Evolutionary conservation across 176 grass and related monocot genomes (phyloP).

Genomic region (Musa beccarii): DNA sequence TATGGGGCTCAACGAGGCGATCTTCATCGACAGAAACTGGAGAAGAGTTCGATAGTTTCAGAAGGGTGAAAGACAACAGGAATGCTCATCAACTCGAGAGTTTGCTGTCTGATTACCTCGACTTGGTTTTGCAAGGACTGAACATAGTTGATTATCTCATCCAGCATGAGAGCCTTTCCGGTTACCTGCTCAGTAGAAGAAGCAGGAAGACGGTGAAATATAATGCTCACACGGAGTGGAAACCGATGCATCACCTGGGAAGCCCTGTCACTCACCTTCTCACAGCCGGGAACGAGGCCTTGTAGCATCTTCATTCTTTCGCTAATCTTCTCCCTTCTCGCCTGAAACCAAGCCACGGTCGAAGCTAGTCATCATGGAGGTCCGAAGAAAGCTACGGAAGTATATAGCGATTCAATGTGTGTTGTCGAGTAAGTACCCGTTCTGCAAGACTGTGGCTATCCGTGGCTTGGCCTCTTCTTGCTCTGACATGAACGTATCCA

Average conservation of each 20-base stretch:
- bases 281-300: slow-evolving; percentile 40
- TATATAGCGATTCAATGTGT: not conserved
- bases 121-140: slow-evolving; percentile 34
- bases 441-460: slow-evolving; percentile 30
- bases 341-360: not conserved
- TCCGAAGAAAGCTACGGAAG: too few species aligned
- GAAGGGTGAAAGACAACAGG: not conserved
- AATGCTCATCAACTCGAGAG: too few species aligned
- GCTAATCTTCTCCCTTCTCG: slow-evolving; percentile 42
- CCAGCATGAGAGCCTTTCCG: slow-evolving; percentile 33
- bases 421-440: slow-evolving; percentile 6
- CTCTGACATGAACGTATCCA: slow-evolving; percentile 36
- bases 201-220: too few species aligned
- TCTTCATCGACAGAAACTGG: slow-evolving; percentile 40
- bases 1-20: slow-evolving; percentile 25
- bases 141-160: slow-evolving; percentile 43
- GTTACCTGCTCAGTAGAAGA: slow-evolving; percentile 1
- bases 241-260: not conserved
- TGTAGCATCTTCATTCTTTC: slow-evolving; percentile 38
- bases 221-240: not conserved
- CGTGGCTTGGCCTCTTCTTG: slow-evolving; percentile 33
- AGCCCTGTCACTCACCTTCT: slow-evolving; percentile 17
- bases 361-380: too few species aligned
- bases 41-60: not conserved
- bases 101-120: slow-evolving; percentile 18